Evolutionary conservation across 202 grass and related monocot species (phyloP).

Genomic region (Digitaria exilis): DNA sequence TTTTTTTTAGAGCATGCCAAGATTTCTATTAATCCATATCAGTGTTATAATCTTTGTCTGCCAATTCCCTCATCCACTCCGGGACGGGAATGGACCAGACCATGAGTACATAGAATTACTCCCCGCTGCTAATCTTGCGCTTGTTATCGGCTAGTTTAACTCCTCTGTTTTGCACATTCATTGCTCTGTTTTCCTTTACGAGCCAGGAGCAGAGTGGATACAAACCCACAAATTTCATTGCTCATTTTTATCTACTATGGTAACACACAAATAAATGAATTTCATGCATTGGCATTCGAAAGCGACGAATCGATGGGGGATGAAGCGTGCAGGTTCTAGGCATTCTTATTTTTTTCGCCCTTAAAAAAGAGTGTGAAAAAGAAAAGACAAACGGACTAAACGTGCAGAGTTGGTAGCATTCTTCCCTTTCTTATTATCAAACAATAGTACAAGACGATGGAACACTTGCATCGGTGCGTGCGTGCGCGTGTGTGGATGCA

Average conservation of each 20-base stretch:
- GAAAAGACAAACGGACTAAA: background rate
- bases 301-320: background rate
- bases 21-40: too few relatives aligned
- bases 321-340: background rate
- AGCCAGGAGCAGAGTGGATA: background rate
- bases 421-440: background rate
- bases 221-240: background rate
- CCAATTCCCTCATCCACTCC: too few relatives aligned
- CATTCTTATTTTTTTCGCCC: background rate
- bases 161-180: slow-evolving; percentile 12
- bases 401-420: background rate
- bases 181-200: slow-evolving; percentile 10
- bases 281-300: background rate
- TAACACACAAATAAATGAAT: background rate
- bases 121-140: too few relatives aligned
- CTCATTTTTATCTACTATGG: background rate
- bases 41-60: too few relatives aligned
- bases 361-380: background rate
- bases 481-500: background rate
- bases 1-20: too few relatives aligned
- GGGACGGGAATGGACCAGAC: too few relatives aligned
- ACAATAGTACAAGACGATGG: background rate
- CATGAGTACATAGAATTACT: too few relatives aligned
- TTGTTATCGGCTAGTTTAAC: background rate
- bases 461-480: background rate